Conservation (phyloP, 192 early-diverging fungal genomes). For the Umbelopsis sp. region DNA sequence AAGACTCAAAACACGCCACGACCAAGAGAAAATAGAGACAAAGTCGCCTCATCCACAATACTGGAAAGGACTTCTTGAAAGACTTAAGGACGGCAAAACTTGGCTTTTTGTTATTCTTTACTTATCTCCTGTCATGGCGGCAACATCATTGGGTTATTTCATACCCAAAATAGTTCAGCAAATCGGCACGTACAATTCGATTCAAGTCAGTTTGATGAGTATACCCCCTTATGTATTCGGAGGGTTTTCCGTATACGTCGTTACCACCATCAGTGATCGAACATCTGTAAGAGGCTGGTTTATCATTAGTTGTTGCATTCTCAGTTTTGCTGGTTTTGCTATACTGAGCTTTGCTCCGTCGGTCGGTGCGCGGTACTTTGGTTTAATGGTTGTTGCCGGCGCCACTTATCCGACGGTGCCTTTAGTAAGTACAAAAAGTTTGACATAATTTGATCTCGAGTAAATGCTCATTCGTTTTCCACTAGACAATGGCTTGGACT, state of each 20-base stretch:
- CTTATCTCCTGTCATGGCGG: constrained; percentile 42
- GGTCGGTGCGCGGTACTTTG: constrained; percentile 36
- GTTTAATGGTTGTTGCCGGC: constrained; percentile 38
- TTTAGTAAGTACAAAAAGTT: constrained; percentile 31
- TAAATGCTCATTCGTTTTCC: not conserved
- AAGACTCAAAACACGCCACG: not conserved
- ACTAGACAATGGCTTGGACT: constrained; percentile 41
- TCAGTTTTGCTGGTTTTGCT: constrained; percentile 32
- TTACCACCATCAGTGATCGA: constrained; percentile 29
- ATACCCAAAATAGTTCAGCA: constrained; percentile 38
- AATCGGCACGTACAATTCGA: constrained; percentile 33
- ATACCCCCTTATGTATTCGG: constrained; percentile 41
- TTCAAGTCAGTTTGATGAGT: constrained; percentile 42
- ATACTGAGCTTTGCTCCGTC: constrained; percentile 34
- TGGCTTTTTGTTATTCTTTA: constrained; percentile 40
- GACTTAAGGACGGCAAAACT: constrained; percentile 33
- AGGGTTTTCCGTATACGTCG: constrained; percentile 28
- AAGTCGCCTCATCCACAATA: not conserved
- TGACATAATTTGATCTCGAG: not conserved
- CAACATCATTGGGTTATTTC: constrained; percentile 41
- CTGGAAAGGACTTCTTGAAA: not conserved
- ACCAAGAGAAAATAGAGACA: not conserved
- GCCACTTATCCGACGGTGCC: constrained; percentile 42
- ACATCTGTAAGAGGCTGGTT: constrained; percentile 27
- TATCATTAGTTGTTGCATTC: constrained; percentile 30